Evolutionary conservation across 495 filamentous ascomycete species (phyloP), one percentile per base, ranked within the genome.

Genomic region (Podospora pseudoanserina): DNA sequence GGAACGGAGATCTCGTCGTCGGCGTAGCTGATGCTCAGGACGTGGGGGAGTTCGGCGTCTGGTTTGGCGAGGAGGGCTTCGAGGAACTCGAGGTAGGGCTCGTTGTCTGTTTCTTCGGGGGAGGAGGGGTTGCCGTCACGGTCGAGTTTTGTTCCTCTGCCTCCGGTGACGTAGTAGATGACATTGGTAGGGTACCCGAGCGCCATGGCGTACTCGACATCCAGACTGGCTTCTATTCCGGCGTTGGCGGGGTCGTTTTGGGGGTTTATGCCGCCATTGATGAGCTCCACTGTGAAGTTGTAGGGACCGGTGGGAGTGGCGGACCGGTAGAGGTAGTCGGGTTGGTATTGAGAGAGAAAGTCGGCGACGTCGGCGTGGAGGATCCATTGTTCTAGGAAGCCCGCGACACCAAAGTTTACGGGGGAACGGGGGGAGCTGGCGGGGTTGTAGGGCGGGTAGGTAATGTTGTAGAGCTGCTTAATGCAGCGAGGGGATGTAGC

Each of bases 51-150:
- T 32, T 90, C 82, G 0, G 79, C 75, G 66, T 92, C 87, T 0
- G 84, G 79, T 6, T 88, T 84, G 15, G 76, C 72, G 0, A 92
- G 77, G 5, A 97, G 77, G 71, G 89, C 91, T 20, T 87, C 85
- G 32, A 95, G 84, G 71, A 91, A 91, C 39, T 94, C 90, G 3
- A 97, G 83, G 73, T 93, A 96, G 0, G 92, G 92, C 81, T 96
- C 92, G 71, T 93, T 94, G 55, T 86, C 77, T 70, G 88, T 86
- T 6, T 78, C 75, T 11, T 70, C 76, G 5, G 64, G 62, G 1
- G 74, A 65, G n/a, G 79, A 63, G 4, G 83, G 76, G 11, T 82
- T 71, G 27, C 84, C 85, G 4, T 84, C 74, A 26, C 87, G 81
- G 5, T 86, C 82, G 1, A 89, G 76, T 66, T 88, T 81, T 4